Conservation (phyloP, 257 asterid species). For the Gentiana dahurica region DNA sequence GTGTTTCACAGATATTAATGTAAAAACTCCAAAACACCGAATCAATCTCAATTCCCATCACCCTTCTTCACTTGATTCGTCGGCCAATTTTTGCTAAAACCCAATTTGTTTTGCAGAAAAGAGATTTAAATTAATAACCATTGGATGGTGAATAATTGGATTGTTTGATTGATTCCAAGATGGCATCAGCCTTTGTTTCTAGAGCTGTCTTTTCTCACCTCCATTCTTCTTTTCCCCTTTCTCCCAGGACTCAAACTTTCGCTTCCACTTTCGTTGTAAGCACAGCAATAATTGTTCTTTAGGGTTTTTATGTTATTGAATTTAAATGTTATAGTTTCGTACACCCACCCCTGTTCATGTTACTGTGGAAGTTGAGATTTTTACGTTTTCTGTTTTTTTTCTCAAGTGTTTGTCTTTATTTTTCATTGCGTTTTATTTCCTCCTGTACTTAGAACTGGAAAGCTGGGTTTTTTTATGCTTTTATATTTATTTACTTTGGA, state of each 20-base stretch:
- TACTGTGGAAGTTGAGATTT: not conserved
- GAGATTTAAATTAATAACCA: constrained; percentile 1
- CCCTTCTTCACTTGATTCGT: no score
- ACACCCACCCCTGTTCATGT: not conserved
- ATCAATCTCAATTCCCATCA: no score
- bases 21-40: no score
- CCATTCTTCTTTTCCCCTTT: constrained; percentile 30
- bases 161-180: constrained; percentile 11
- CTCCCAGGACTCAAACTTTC: constrained; percentile 24
- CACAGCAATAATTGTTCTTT: not conserved
- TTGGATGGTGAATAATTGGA: constrained; percentile 11
- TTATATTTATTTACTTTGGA: no score
- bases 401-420: no score
- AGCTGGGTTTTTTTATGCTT: not conserved
- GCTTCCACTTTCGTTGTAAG: constrained; percentile 45
- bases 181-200: constrained; percentile 64
- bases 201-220: constrained; percentile 49
- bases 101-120: no score
- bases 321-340: not conserved
- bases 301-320: not conserved
- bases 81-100: no score
- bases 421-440: no score
- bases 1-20: no score
- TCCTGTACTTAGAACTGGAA: not conserved
- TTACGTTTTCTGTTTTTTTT: not conserved